Evolutionary conservation across 2,329 filamentous ascomycete genomes (phyloP).

Genomic region (Paradendryphiella salina): DNA sequence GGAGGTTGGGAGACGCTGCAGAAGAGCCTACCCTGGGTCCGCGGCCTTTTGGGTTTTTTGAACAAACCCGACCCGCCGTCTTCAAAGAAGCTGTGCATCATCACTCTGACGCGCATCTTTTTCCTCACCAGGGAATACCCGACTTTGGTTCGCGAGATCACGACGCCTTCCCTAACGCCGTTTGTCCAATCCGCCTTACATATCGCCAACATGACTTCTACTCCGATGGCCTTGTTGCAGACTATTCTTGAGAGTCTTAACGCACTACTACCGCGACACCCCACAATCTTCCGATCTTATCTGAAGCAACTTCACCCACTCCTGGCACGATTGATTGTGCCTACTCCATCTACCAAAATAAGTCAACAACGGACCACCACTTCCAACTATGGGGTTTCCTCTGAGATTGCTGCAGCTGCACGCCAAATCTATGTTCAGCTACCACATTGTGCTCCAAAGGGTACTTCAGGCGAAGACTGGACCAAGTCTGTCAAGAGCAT

Average conservation of each 20-base stretch:
- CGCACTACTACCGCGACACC: slow-evolving; percentile 75
- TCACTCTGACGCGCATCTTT: slow-evolving; percentile 82
- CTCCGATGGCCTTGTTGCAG: slow-evolving; percentile 57
- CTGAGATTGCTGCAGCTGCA: slow-evolving; percentile 60
- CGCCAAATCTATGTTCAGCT: slow-evolving; percentile 70
- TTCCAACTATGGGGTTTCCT: slow-evolving; percentile 53
- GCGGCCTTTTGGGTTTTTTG: slow-evolving; percentile 72
- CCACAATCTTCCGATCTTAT: slow-evolving; percentile 79
- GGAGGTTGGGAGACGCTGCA: slow-evolving; percentile 83
- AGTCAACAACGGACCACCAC: slow-evolving; percentile 21
- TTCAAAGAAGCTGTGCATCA: slow-evolving; percentile 74
- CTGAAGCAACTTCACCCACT: slow-evolving; percentile 67
- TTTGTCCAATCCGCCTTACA: slow-evolving; percentile 76
- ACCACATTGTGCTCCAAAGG: slow-evolving; percentile 80
- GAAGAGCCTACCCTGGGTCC: slow-evolving; percentile 74
- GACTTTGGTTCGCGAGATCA: slow-evolving; percentile 83
- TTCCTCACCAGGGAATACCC: slow-evolving; percentile 78
- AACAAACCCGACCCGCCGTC: slow-evolving; percentile 77
- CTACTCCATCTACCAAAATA: slow-evolving; percentile 57
- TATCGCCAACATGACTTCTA: slow-evolving; percentile 48
- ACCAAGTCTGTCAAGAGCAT: slow-evolving; percentile 64
- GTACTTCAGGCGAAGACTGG: slow-evolving; percentile 78
- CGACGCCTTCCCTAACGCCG: slow-evolving; percentile 74
- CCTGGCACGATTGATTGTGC: slow-evolving; percentile 64
- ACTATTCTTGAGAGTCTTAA: slow-evolving; percentile 72